Evolutionary conservation across 441 rosid species (phyloP).

Genomic region (Populus hybrid): DNA sequence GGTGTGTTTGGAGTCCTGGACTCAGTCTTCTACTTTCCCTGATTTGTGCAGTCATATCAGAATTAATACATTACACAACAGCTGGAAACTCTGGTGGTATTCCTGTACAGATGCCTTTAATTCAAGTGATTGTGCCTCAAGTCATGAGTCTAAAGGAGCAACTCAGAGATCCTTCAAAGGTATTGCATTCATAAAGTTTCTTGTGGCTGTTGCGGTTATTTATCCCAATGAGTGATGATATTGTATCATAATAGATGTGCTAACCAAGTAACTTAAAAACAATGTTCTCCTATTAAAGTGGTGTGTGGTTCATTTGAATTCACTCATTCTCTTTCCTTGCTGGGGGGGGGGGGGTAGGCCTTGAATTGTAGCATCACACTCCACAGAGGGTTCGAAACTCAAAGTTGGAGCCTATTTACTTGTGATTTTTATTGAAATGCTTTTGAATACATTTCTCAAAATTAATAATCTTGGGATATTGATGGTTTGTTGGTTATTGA

Average conservation of each 20-base stretch:
- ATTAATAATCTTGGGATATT: neutral
- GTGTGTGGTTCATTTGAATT: neutral
- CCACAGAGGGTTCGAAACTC: neutral
- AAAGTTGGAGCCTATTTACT: neutral
- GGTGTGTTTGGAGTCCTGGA: slow-evolving; percentile 4
- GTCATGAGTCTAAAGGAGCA: slow-evolving; percentile 83
- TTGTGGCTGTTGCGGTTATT: neutral
- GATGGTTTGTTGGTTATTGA: neutral
- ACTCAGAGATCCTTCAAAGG: slow-evolving; percentile 88
- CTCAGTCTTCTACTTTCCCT: slow-evolving; percentile 6
- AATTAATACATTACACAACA: slow-evolving; percentile 89
- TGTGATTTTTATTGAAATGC: neutral
- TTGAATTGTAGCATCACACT: neutral
- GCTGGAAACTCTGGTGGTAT: slow-evolving; percentile 75
- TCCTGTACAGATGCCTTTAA: slow-evolving; percentile 78
- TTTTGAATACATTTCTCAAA: neutral
- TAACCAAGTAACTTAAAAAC: neutral
- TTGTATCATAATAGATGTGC: neutral
- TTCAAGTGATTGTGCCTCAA: slow-evolving; percentile 91
- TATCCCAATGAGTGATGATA: neutral
- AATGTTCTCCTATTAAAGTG: neutral
- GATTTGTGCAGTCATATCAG: slow-evolving; percentile 73
- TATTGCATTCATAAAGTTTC: slow-evolving; percentile 29
- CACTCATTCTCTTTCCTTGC: neutral
- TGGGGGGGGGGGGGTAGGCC: neutral